phyloP scores from a whole-genome alignment of 164 flowering plant genomes.

The Sextonia rubra region DNA sequence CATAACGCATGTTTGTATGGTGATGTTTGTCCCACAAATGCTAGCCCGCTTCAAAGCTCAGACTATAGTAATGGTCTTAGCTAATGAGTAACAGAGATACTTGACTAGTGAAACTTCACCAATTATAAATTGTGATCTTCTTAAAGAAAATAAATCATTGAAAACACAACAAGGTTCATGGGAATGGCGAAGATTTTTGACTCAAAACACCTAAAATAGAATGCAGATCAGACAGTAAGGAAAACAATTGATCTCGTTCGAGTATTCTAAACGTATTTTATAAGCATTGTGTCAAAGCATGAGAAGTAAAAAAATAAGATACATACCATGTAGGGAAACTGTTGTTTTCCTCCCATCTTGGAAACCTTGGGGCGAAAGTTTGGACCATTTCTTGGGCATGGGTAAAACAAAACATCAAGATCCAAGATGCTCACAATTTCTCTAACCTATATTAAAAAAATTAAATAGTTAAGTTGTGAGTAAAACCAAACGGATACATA shows the following conservation, averaged over 20 bases:
- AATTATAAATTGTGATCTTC: too few species aligned
- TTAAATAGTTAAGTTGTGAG: constrained; percentile 6
- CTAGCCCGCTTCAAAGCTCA: too few species aligned
- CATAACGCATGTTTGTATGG: too few species aligned
- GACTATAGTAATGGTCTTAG: too few species aligned
- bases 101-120: too few species aligned
- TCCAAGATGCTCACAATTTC: constrained; percentile 89
- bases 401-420: constrained; percentile 88
- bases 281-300: not conserved
- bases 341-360: constrained; percentile 93
- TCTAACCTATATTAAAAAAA: constrained; percentile 55
- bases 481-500: not conserved
- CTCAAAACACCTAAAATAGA: not conserved
- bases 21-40: too few species aligned
- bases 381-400: constrained; percentile 94
- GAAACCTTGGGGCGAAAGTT: constrained; percentile 83
- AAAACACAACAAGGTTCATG: too few species aligned
- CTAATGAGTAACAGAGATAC: too few species aligned
- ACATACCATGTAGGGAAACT: constrained; percentile 95
- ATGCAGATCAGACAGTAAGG: not conserved
- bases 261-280: not conserved
- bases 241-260: not conserved
- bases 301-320: not conserved
- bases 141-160: too few species aligned
- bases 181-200: too few species aligned